Base-by-base conservation (phyloP, 139 green algal genomes). In the Edaphochlamys debaryana region DNA sequence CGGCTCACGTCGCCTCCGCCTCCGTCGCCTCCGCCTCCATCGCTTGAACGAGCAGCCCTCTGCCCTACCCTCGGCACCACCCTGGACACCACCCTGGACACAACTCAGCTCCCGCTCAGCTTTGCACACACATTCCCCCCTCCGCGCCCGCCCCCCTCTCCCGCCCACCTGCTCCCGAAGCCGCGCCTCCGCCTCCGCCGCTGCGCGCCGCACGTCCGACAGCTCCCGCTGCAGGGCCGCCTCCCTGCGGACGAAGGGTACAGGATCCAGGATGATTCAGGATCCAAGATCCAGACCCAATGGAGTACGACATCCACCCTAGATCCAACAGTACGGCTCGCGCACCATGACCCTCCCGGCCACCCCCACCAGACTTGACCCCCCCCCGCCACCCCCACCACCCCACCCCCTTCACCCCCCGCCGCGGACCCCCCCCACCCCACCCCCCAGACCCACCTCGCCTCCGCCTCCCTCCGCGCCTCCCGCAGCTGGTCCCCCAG, bases 111-210 rank as follows among this genome's bases (percentile, higher is more conserved):
- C n/a, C n/a, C n/a, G n/a, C n/a, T n/a, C n/a, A n/a, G n/a, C n/a
- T n/a, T n/a, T n/a, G n/a, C n/a, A n/a, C n/a, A n/a, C n/a, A n/a
- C n/a, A n/a, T n/a, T n/a, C n/a, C n/a, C n/a, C n/a, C n/a, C n/a
- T n/a, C n/a, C n/a, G n/a, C n/a, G n/a, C n/a, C n/a, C n/a, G n/a
- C n/a, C n/a, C n/a, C n/a, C n/a, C n/a, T n/a, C n/a, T n/a, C 23
- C 0, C 23, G 0, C 76, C 3, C 45, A 73, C 76, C 76, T 82
- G 76, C 42, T 73, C 76, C 63, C 45, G 45, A 22, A 82, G 76
- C 62, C 66, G 41, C 22, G 63, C 63, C 41, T 73, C 76, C 23
- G 76, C 34, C 11, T 54, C 62, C 3, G 62, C 38, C 1, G 63
- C 76, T 42, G 56, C 30, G 11, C 54, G 20, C 42, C 76, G 30